These are phyloP conservation scores for Metarhizium guizhouense DNA, from an alignment of 2,329 filamentous ascomycete genomes.

Conservation along the genomic window DNA sequence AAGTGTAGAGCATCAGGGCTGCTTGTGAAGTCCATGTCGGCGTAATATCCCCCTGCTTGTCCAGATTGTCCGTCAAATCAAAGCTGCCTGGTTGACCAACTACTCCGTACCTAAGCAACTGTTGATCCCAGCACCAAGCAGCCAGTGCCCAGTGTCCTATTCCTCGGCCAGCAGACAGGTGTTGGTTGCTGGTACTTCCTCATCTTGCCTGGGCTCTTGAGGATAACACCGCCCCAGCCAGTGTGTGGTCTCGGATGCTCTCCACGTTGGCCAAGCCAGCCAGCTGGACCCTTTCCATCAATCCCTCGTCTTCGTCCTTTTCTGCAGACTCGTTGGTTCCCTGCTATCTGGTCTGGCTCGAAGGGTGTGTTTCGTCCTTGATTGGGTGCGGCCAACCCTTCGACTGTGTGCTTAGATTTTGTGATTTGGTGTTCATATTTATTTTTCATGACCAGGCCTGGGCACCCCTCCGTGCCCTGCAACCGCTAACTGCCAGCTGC, in stretches of 20 bases:
- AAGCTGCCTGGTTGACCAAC: background rate
- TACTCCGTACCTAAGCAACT: background rate
- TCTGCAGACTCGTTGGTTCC: background rate
- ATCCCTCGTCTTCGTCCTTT: too few relatives aligned
- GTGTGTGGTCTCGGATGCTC: slow-evolving; percentile 12
- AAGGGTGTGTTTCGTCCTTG: background rate
- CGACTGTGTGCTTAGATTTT: background rate
- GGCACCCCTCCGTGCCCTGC: too few relatives aligned
- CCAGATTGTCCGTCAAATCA: too few relatives aligned
- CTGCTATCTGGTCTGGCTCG: background rate
- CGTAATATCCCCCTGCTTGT: too few relatives aligned
- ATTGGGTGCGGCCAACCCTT: background rate
- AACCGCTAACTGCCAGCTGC: background rate
- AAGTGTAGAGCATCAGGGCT: too few relatives aligned
- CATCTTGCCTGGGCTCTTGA: too few relatives aligned
- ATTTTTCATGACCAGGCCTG: too few relatives aligned
- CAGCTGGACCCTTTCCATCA: background rate
- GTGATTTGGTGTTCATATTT: background rate
- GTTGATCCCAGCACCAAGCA: background rate
- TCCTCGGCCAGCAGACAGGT: too few relatives aligned
- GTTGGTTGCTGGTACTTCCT: too few relatives aligned
- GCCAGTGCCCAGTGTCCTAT: background rate
- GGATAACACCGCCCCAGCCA: background rate
- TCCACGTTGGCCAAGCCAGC: slow-evolving; percentile 10
- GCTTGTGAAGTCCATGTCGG: too few relatives aligned